Percentiles rank a stretch among this genome's conserved stretches.
These are phyloP conservation scores for Ustilaginoidea virens DNA, from an alignment of 2,329 filamentous ascomycete genomes.

Conservation along the genomic window DNA sequence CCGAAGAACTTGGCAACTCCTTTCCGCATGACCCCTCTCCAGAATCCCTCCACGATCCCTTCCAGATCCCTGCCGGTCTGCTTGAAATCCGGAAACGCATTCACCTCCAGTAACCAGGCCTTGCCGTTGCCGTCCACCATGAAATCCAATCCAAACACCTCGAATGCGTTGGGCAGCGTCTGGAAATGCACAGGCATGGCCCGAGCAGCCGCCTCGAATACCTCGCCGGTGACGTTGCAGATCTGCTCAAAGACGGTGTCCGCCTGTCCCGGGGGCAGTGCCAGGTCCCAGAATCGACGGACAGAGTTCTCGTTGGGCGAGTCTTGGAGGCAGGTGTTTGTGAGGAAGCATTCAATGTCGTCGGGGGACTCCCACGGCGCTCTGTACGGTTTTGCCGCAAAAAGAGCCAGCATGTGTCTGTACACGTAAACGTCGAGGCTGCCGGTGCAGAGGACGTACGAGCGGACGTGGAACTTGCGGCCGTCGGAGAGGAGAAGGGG, in stretches of 20 bases:
- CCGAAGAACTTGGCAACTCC: slow-evolving; percentile 56
- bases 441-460: slow-evolving; percentile 74
- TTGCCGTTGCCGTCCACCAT: slow-evolving; percentile 51
- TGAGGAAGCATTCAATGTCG: slow-evolving; percentile 62
- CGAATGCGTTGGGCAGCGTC: slow-evolving; percentile 73
- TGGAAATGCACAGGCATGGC: slow-evolving; percentile 88
- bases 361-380: slow-evolving; percentile 40
- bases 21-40: slow-evolving; percentile 54
- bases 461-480: slow-evolving; percentile 88
- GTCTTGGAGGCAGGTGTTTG: slow-evolving; percentile 86
- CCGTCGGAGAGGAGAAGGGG: slow-evolving; percentile 56
- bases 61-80: slow-evolving; percentile 77
- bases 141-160: slow-evolving; percentile 86
- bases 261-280: slow-evolving; percentile 35
- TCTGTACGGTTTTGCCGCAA: slow-evolving; percentile 60
- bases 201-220: slow-evolving; percentile 75
- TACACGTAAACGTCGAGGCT: slow-evolving; percentile 75
- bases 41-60: slow-evolving; percentile 59
- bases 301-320: slow-evolving; percentile 47
- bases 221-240: slow-evolving; percentile 53
- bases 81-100: slow-evolving; percentile 90
- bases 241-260: slow-evolving; percentile 57
- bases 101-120: slow-evolving; percentile 76
- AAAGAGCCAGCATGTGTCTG: slow-evolving; percentile 81
- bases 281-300: slow-evolving; percentile 57